These are phyloP conservation scores for Brettanomyces anomalus DNA, from an alignment of 805 yeast species.

Conservation along the genomic window DNA sequence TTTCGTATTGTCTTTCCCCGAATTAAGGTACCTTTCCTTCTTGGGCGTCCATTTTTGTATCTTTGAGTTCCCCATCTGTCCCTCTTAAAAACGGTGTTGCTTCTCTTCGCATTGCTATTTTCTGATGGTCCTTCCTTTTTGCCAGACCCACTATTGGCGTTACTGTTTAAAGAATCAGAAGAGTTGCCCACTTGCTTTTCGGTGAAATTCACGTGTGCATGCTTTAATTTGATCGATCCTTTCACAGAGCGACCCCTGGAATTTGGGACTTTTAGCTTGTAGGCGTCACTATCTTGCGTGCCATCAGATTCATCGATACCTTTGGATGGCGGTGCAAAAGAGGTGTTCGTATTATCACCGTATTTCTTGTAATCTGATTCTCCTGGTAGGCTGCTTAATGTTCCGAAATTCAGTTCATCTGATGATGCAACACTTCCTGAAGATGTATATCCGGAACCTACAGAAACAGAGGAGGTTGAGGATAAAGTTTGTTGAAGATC, in stretches of 20 bases:
- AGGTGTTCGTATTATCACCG: background rate
- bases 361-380: background rate
- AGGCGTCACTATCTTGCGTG: no score
- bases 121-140: no score
- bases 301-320: no score
- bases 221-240: constrained; percentile 1
- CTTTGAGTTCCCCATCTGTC: constrained; percentile 91
- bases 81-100: constrained; percentile 54
- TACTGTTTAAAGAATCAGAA: background rate
- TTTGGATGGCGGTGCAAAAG: no score
- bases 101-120: constrained; percentile 18
- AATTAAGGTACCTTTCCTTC: background rate
- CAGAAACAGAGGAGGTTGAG: background rate
- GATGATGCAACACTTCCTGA: background rate
- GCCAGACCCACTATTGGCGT: no score
- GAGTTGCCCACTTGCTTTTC: background rate
- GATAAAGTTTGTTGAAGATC: background rate
- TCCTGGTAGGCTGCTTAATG: background rate
- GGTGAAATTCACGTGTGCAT: constrained; percentile 1
- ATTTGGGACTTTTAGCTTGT: no score
- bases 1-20: constrained; percentile 48
- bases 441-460: constrained; percentile 4
- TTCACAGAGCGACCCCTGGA: background rate
- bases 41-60: constrained; percentile 59
- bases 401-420: constrained; percentile 1